Conservation (phyloP, 202 grass and related monocot genomes). For the Setaria viridis region DNA sequence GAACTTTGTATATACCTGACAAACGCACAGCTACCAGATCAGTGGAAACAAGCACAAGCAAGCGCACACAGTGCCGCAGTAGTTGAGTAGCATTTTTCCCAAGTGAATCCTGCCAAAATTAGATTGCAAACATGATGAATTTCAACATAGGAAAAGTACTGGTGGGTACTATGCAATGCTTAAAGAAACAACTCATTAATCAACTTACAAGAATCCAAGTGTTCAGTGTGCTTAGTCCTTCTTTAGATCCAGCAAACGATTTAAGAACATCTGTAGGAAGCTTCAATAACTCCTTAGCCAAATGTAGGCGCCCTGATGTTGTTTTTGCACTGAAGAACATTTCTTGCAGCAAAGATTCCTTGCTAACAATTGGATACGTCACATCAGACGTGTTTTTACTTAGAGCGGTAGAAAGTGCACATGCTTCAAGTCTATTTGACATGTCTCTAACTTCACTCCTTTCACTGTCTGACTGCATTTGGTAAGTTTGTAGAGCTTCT, state of each 20-base stretch:
- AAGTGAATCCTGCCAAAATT: constrained; percentile 80
- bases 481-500: constrained; percentile 77
- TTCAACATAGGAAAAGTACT: constrained; percentile 46
- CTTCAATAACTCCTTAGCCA: constrained; percentile 84
- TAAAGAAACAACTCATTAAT: constrained; percentile 43
- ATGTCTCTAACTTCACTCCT: constrained; percentile 92
- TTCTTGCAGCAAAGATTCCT: constrained; percentile 86
- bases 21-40: constrained; percentile 90
- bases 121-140: constrained; percentile 39
- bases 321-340: constrained; percentile 95
- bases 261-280: constrained; percentile 76
- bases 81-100: constrained; percentile 98
- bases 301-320: constrained; percentile 88
- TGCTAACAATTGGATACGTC: constrained; percentile 62
- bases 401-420: constrained; percentile 72
- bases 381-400: constrained; percentile 70
- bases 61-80: constrained; percentile 89
- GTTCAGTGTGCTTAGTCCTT: constrained; percentile 83
- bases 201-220: constrained; percentile 96
- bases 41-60: constrained; percentile 92
- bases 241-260: constrained; percentile 93
- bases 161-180: constrained; percentile 32
- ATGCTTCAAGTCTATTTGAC: constrained; percentile 86
- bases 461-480: constrained; percentile 82
- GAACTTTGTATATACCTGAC: constrained; percentile 68